Evolutionary conservation across 768 basidiomycete genomes (phyloP).

Genomic region (Mycena haematopus): DNA sequence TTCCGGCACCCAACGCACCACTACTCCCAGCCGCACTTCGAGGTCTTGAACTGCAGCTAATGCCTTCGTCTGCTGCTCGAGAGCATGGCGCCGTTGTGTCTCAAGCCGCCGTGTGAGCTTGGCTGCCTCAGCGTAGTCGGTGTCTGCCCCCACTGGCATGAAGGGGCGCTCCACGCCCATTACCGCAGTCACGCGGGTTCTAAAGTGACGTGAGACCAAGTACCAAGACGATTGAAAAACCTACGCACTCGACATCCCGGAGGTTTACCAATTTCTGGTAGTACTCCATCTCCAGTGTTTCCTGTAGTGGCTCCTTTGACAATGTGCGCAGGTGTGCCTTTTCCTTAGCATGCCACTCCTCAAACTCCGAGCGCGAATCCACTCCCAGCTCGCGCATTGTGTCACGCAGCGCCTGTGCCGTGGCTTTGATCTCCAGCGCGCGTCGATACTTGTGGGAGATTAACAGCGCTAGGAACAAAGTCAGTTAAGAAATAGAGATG

Average conservation of each 20-base stretch:
- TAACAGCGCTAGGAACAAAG: not conserved
- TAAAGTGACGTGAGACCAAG: no score
- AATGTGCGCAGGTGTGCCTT: constrained; percentile 3
- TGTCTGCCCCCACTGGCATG: no score
- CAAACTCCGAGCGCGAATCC: not conserved
- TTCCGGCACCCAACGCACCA: no score
- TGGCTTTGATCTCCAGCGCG: not conserved
- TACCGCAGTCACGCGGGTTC: no score
- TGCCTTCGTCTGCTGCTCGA: no score
- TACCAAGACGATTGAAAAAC: no score
- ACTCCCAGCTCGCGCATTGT: not conserved
- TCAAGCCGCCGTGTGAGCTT: no score
- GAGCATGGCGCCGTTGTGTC: no score
- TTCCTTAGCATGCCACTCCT: constrained; percentile 18
- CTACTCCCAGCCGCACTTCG: no score
- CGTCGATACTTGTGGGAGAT: constrained; percentile 2
- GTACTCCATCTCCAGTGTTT: constrained; percentile 17
- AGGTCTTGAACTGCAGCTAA: no score
- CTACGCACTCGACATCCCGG: not conserved
- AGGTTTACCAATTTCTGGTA: constrained; percentile 11
- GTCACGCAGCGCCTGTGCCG: not conserved
- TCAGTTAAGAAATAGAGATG: not conserved
- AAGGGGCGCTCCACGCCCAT: no score
- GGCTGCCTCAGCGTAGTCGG: no score
- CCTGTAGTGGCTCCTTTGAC: constrained; percentile 15